Evolutionary conservation across 1,284 basidiomycete species (phyloP).

Genomic region (Garcileccinum viscosum): DNA sequence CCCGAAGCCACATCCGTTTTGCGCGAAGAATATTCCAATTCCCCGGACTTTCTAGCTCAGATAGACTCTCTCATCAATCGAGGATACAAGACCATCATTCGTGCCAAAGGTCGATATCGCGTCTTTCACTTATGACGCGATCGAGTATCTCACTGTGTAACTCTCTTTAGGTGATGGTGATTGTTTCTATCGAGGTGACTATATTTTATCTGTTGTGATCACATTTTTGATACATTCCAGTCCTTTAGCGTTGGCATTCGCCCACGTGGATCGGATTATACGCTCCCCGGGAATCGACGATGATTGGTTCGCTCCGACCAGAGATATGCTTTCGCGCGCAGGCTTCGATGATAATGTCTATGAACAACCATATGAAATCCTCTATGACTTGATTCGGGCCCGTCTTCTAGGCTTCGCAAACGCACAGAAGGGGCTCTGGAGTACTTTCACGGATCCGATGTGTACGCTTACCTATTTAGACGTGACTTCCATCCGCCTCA

Average conservation of each 20-base stretch:
- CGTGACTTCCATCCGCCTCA: constrained; percentile 6
- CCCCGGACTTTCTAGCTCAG: constrained; percentile 64
- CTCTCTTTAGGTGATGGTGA: constrained; percentile 69
- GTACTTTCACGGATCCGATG: constrained; percentile 61
- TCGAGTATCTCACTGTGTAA: constrained; percentile 14
- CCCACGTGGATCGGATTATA: constrained; percentile 68
- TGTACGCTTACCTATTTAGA: constrained; percentile 45
- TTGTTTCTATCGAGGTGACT: constrained; percentile 80
- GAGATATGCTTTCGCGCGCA: constrained; percentile 59
- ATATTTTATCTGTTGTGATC: constrained; percentile 5
- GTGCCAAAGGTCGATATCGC: constrained; percentile 63
- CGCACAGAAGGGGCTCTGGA: constrained; percentile 39
- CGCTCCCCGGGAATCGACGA: constrained; percentile 52
- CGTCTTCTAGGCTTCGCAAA: constrained; percentile 42
- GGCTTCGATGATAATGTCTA: constrained; percentile 74
- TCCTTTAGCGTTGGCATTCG: constrained; percentile 69
- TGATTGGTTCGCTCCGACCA: constrained; percentile 60
- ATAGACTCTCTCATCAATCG: constrained; percentile 64
- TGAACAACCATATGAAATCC: constrained; percentile 59
- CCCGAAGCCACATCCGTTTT: constrained; percentile 57
- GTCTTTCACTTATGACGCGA: constrained; percentile 41
- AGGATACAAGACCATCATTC: constrained; percentile 69
- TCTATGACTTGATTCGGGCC: constrained; percentile 48
- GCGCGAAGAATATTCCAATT: constrained; percentile 69
- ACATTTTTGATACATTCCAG: constrained; percentile 40